Percentiles rank a stretch among this genome's conserved stretches.
phyloP scores from a whole-genome alignment of 805 yeast species.

The Nakazawaea wickerhamii region DNA sequence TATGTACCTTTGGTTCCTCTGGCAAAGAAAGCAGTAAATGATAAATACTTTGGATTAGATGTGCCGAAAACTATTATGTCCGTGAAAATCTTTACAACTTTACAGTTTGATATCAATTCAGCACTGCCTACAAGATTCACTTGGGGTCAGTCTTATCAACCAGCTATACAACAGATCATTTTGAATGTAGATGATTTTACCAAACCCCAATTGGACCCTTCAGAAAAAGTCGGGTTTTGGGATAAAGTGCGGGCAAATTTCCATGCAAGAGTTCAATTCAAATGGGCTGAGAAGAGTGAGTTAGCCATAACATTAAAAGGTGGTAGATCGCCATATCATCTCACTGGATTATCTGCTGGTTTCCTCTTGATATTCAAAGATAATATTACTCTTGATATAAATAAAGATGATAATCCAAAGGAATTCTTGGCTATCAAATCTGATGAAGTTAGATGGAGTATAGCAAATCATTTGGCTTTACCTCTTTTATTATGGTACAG shows the following conservation, averaged over 20 bases:
- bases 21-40: slow-evolving; percentile 29
- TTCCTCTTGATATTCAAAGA: slow-evolving; percentile 69
- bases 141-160: slow-evolving; percentile 84
- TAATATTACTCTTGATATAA: slow-evolving; percentile 53
- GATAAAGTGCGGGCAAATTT: slow-evolving; percentile 74
- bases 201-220: slow-evolving; percentile 86
- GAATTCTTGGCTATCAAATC: slow-evolving; percentile 62
- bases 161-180: slow-evolving; percentile 78
- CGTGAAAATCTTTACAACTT: slow-evolving; percentile 62
- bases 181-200: slow-evolving; percentile 75
- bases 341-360: slow-evolving; percentile 67
- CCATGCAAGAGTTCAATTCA: slow-evolving; percentile 63
- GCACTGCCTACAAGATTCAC: slow-evolving; percentile 57
- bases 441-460: slow-evolving; percentile 57
- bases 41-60: slow-evolving; percentile 45
- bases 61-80: slow-evolving; percentile 76
- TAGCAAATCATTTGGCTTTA: slow-evolving; percentile 66
- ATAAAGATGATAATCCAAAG: slow-evolving; percentile 62
- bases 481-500: slow-evolving; percentile 57
- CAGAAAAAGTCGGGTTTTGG: slow-evolving; percentile 86
- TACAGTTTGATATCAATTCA: slow-evolving; percentile 51
- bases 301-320: slow-evolving; percentile 66
- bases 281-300: slow-evolving; percentile 44
- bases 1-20: slow-evolving; percentile 58
- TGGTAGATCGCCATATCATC: slow-evolving; percentile 69